Conservation (phyloP, 345 rosid genomes). For the Citrus australasica region DNA sequence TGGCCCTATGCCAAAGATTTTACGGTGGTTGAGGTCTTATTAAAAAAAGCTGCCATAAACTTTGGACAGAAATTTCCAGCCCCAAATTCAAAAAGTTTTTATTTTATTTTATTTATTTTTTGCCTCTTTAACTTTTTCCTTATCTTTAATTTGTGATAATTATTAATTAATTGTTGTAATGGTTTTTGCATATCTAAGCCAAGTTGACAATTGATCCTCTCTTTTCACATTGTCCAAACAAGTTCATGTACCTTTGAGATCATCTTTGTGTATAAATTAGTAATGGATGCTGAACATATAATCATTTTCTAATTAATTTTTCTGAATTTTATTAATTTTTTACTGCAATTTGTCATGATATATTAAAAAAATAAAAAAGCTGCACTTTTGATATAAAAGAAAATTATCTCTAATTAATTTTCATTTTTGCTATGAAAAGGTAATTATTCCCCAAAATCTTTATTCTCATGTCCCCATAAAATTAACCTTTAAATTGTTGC, state of each 20-base stretch:
- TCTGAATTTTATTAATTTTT: too few species aligned
- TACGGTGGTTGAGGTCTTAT: background rate
- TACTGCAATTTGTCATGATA: too few species aligned
- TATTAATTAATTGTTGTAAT: background rate
- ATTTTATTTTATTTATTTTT: too few species aligned
- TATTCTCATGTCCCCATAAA: too few species aligned
- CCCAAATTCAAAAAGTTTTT: conserved; percentile 1
- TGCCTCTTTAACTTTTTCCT: background rate
- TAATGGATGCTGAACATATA: background rate
- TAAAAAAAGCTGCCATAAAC: background rate
- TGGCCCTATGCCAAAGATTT: background rate
- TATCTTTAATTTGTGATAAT: background rate
- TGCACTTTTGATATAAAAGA: too few species aligned
- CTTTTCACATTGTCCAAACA: conserved; percentile 7
- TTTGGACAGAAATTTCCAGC: background rate
- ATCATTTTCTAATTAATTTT: too few species aligned
- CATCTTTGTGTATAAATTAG: too few species aligned
- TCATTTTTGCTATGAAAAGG: too few species aligned
- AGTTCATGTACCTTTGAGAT: background rate
- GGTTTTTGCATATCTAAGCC: conserved; percentile 1
- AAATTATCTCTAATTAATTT: too few species aligned
- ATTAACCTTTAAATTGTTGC: too few species aligned
- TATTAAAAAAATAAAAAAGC: too few species aligned
- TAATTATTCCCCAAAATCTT: too few species aligned
- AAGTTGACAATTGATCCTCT: conserved; percentile 3